phyloP scores from a whole-genome alignment of 1,284 basidiomycete genomes.

The Leucoagaricus sp. region DNA sequence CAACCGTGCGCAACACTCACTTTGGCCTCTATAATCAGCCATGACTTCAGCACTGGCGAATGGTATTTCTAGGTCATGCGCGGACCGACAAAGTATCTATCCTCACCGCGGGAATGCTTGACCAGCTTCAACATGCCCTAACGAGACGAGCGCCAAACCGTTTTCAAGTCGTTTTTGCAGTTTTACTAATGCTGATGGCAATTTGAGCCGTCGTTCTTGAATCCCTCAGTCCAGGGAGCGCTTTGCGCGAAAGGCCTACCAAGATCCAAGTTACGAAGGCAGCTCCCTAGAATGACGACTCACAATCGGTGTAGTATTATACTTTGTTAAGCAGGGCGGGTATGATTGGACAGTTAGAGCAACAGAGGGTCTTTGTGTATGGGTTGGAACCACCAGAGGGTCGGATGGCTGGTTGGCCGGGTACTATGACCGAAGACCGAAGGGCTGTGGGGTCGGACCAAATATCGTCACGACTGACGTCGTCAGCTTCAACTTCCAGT shows the following conservation, averaged over 20 bases:
- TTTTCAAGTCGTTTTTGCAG: background rate
- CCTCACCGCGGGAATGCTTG: background rate
- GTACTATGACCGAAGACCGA: background rate
- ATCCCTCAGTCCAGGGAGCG: background rate
- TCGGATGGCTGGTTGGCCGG: slow-evolving; percentile 1
- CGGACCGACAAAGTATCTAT: background rate
- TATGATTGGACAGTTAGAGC: slow-evolving; percentile 1
- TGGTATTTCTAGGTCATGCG: slow-evolving; percentile 1
- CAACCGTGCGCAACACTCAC: background rate
- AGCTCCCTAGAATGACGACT: background rate
- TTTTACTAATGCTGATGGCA: background rate
- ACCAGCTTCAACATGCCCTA: background rate
- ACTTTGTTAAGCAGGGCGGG: background rate
- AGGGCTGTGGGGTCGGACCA: background rate
- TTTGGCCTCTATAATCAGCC: background rate
- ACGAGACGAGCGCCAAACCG: background rate
- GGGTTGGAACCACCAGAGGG: background rate
- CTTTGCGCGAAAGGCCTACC: background rate
- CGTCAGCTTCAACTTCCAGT: background rate
- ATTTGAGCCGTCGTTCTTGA: background rate
- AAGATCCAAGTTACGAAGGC: background rate
- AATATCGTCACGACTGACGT: background rate
- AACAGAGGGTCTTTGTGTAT: background rate
- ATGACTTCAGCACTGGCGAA: background rate
- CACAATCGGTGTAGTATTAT: background rate